Evolutionary conservation across 1,284 basidiomycete genomes (phyloP), one percentile per base, ranked within the genome.

Genomic region (Afroboletus lepidellus): DNA sequence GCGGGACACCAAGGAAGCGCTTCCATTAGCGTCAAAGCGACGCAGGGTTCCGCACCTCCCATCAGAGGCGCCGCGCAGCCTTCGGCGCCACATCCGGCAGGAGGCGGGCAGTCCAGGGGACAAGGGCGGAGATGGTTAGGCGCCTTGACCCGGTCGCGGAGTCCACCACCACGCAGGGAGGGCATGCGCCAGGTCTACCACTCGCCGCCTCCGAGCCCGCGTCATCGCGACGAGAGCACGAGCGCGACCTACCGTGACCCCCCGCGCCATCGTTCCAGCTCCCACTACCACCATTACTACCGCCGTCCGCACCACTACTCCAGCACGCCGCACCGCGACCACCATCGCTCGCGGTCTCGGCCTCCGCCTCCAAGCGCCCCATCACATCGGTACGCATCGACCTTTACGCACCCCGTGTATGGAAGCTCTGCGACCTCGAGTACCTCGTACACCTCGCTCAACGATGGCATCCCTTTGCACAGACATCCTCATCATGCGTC

Each of bases 361-460:
- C 67, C 64, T 12, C 69, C 65, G 9, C 67, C 64, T 12, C 69
- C 65, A 8, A 69, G 57, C 23, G 58, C 66, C 32, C 58, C 69
- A 4, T 67, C 65, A 9, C 65, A 71, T 46, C 60, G 63, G 18
- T 66, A 70, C 48, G 59, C 63, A 11, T 59, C 69, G 39, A 67
- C 32, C 23, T 47, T 57, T 46, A 68, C 65, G 21, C 64, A 42
- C n/a, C 58, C 67, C 32, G 29, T 56, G 23, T 54, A 71, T 41
- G 63, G 57, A 47, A 51, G 57, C 50, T 63, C 69, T 18, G 57
- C 32, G 46, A 54, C 50, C 12, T 41, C 51, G 43, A 53, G 56
- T 32, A 43, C 39, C 8, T 69, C 62, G 20, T 63, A 45, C 50
- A 53, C 41, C 32, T 69, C 69, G 25, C 50, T 60, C 38, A 59